These are phyloP conservation scores for Ceratocystis cubensis DNA, from an alignment of 2,329 filamentous ascomycete genomes.

Conservation along the genomic window DNA sequence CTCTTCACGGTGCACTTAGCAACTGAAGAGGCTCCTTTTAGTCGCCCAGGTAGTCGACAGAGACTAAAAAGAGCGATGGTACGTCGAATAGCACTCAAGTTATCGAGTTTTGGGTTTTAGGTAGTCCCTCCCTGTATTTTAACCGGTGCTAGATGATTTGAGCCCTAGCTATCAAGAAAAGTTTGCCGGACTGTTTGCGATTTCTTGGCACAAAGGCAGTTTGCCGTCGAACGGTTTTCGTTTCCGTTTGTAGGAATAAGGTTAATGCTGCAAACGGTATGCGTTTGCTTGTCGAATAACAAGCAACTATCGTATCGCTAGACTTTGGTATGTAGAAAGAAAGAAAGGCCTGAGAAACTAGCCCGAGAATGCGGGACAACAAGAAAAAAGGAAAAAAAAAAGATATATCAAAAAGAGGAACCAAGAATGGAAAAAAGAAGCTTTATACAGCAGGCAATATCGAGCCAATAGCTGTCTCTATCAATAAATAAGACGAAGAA, in stretches of 20 bases:
- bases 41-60: constrained; percentile 12
- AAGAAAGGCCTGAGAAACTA: neutral
- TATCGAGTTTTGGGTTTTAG: neutral
- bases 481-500: neutral
- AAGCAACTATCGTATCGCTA: neutral
- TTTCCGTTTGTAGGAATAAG: neutral
- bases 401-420: neutral
- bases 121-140: too few species aligned
- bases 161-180: neutral
- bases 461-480: neutral
- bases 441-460: neutral
- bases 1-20: constrained; percentile 16
- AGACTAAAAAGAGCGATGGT: neutral
- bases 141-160: neutral
- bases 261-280: neutral
- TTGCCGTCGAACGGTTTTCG: neutral
- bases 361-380: neutral
- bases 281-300: neutral
- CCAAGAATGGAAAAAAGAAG: neutral
- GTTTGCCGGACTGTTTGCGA: neutral
- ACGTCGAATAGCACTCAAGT: neutral
- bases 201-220: neutral
- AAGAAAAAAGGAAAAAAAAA: neutral
- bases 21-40: constrained; percentile 16
- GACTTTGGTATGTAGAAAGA: neutral